phyloP scores from a whole-genome alignment of 495 filamentous ascomycete species.

The Talaromyces ruber region DNA sequence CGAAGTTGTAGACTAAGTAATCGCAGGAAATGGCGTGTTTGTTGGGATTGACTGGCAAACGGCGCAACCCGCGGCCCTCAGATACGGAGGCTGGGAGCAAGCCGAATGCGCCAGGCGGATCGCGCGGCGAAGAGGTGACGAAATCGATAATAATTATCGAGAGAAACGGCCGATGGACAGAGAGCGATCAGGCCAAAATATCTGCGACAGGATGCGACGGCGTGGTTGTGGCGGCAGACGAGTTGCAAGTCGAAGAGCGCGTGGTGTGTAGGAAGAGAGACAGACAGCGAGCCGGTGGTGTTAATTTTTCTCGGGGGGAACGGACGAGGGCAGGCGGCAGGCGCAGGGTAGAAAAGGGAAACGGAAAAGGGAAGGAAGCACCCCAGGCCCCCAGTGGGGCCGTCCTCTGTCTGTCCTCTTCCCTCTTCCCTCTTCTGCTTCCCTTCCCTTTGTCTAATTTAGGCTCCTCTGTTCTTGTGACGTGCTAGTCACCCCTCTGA shows the following conservation, averaged over 20 bases:
- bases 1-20: background rate
- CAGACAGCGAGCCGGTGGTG: background rate
- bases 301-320: background rate
- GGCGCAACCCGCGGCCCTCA: conserved; percentile 3
- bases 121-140: background rate
- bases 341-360: background rate
- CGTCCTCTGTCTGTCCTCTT: background rate
- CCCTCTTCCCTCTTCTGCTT: background rate
- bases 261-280: background rate
- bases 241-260: background rate
- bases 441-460: background rate
- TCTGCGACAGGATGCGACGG: conserved; percentile 3
- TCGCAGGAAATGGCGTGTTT: background rate
- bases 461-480: background rate
- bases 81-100: conserved; percentile 7
- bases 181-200: background rate
- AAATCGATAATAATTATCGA: background rate
- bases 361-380: background rate
- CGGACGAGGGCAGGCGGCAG: background rate
- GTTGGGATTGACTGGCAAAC: background rate
- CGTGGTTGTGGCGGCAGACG: background rate
- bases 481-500: background rate
- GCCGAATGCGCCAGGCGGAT: conserved; percentile 6
- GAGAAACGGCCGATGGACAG: background rate
- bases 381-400: background rate